Evolutionary conservation across 140 eudicot species (phyloP).

Genomic region (Ambrosia hybrid): DNA sequence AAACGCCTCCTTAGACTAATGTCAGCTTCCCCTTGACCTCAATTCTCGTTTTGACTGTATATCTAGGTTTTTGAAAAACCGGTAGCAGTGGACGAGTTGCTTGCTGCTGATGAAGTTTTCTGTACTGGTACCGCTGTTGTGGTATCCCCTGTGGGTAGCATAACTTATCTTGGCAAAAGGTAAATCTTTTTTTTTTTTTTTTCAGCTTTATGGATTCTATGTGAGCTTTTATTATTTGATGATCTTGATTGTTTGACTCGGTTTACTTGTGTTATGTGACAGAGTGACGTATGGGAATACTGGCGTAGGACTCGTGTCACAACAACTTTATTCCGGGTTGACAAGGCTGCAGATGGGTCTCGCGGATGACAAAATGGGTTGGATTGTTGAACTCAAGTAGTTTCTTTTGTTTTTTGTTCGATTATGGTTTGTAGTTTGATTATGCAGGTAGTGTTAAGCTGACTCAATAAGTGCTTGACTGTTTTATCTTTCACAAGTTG

Average conservation of each 20-base stretch:
- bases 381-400: conserved; percentile 74
- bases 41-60: conserved; percentile 10
- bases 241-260: conserved; percentile 2
- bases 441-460: not conserved
- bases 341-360: conserved; percentile 93
- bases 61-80: conserved; percentile 59
- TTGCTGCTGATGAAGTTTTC: conserved; percentile 91
- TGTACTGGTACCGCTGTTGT: conserved; percentile 97
- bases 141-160: conserved; percentile 86
- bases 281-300: conserved; percentile 64
- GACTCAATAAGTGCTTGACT: not conserved
- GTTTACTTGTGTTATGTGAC: conserved; percentile 29
- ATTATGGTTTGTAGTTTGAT: conserved; percentile 21
- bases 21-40: too few species aligned
- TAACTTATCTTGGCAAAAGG: conserved; percentile 80
- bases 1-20: too few species aligned
- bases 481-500: not conserved
- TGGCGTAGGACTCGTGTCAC: conserved; percentile 72
- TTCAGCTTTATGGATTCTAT: conserved; percentile 3
- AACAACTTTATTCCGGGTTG: conserved; percentile 70
- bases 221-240: conserved; percentile 1
- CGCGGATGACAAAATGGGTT: conserved; percentile 69
- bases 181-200: conserved; percentile 19
- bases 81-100: conserved; percentile 75
- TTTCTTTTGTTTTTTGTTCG: conserved; percentile 1